These are phyloP conservation scores for Laguncularia racemosa DNA, from an alignment of 345 rosid species.

Conservation along the genomic window DNA sequence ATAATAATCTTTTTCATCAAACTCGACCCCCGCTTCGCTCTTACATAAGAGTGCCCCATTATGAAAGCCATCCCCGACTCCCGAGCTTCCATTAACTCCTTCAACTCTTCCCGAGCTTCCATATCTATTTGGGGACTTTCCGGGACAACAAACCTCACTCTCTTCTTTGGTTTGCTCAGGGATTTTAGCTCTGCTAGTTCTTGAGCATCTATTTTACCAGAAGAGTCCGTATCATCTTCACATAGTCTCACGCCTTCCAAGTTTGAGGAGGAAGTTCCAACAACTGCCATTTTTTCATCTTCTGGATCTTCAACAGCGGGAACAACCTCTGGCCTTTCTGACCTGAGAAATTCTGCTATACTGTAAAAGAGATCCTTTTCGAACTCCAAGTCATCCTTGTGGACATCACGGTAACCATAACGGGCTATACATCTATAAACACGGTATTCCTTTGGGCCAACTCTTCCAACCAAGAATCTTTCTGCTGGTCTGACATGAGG, in stretches of 20 bases:
- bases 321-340: conserved; percentile 34
- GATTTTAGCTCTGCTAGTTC: conserved; percentile 18
- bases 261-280: conserved; percentile 61
- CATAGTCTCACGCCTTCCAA: conserved; percentile 41
- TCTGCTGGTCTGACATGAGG: conserved; percentile 90
- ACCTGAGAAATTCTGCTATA: conserved; percentile 68
- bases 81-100: conserved; percentile 78
- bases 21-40: conserved; percentile 86
- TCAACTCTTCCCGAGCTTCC: conserved; percentile 51
- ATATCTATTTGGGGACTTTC: conserved; percentile 38
- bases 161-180: conserved; percentile 29
- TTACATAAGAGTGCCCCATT: conserved; percentile 78
- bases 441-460: conserved; percentile 80
- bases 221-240: conserved; percentile 26
- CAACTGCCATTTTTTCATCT: conserved; percentile 63
- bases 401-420: conserved; percentile 85
- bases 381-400: conserved; percentile 78
- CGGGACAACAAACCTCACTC: conserved; percentile 79
- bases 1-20: conserved; percentile 70
- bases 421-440: conserved; percentile 88
- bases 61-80: conserved; percentile 92
- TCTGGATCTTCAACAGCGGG: conserved; percentile 13
- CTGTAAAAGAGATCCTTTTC: conserved; percentile 84
- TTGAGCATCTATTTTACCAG: conserved; percentile 16
- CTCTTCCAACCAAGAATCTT: conserved; percentile 78